Conservation (phyloP, 495 filamentous ascomycete genomes). For the Talaromyces borbonicus region DNA sequence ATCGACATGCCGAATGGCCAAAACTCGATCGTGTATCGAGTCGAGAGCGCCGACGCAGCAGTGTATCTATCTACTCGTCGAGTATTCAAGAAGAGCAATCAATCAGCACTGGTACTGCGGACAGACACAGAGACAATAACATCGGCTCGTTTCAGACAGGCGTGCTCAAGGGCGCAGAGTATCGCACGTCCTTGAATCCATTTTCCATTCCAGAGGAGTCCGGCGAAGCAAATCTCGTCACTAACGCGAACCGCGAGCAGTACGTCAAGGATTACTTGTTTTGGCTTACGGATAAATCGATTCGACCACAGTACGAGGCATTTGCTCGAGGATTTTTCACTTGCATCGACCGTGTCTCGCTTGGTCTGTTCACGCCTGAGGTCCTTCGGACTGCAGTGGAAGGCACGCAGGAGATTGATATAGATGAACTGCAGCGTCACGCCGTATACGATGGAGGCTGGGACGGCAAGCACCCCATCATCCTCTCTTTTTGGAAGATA, state of each 20-base stretch:
- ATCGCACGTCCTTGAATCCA: slow-evolving; percentile 2
- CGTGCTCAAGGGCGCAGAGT: slow-evolving; percentile 6
- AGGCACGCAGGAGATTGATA: slow-evolving; percentile 67
- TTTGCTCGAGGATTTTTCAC: slow-evolving; percentile 75
- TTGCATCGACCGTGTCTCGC: slow-evolving; percentile 57
- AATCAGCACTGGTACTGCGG: not conserved
- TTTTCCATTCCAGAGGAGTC: slow-evolving; percentile 7
- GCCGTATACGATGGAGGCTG: slow-evolving; percentile 74
- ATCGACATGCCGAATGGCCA: slow-evolving; percentile 31
- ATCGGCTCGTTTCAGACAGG: slow-evolving; percentile 6
- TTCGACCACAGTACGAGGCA: slow-evolving; percentile 66
- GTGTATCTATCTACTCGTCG: slow-evolving; percentile 3
- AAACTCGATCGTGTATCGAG: slow-evolving; percentile 3
- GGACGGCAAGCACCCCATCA: slow-evolving; percentile 51
- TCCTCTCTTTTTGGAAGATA: slow-evolving; percentile 76
- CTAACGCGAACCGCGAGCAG: slow-evolving; percentile 60
- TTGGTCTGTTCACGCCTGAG: slow-evolving; percentile 60
- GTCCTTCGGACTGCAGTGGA: slow-evolving; percentile 71
- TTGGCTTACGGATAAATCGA: slow-evolving; percentile 71
- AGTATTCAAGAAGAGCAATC: slow-evolving; percentile 16
- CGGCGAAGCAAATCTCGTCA: slow-evolving; percentile 46
- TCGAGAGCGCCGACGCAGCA: slow-evolving; percentile 6
- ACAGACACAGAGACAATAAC: not conserved
- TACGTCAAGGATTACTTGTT: slow-evolving; percentile 85
- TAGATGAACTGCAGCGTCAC: slow-evolving; percentile 55